These are phyloP conservation scores for Jatropha curcas DNA, from an alignment of 345 rosid genomes.

Conservation along the genomic window DNA sequence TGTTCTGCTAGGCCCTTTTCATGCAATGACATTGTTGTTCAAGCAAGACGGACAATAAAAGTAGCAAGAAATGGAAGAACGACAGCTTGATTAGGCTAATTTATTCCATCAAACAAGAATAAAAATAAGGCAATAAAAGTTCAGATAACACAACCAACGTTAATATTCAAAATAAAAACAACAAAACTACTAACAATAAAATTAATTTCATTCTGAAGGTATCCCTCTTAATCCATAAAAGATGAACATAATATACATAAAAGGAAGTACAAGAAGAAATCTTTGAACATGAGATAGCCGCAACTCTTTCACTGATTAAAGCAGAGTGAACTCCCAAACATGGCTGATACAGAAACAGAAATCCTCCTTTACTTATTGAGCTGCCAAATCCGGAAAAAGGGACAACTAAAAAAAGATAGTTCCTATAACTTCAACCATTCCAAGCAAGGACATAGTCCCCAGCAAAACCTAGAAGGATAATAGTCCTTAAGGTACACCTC, in stretches of 20 bases:
- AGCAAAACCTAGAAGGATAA: slow-evolving; percentile 83
- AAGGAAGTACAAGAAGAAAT: background rate
- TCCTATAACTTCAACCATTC: slow-evolving; percentile 76
- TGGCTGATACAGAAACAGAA: background rate
- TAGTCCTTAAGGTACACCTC: slow-evolving; percentile 92
- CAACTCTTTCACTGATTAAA: background rate
- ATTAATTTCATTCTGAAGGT: background rate
- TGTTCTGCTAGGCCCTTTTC: too few species aligned
- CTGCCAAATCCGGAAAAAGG: background rate
- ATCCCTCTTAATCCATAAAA: background rate
- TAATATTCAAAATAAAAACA: too few species aligned
- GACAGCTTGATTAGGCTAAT: too few species aligned
- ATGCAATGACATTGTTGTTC: too few species aligned
- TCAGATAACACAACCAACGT: too few species aligned
- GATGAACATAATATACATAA: too few species aligned
- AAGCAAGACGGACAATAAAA: too few species aligned
- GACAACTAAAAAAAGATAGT: background rate
- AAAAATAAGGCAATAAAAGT: too few species aligned
- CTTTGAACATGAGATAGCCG: background rate
- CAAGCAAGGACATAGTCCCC: slow-evolving; percentile 94
- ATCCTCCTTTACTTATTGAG: background rate
- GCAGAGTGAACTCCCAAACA: background rate
- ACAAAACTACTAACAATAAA: background rate
- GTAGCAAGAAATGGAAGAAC: too few species aligned
- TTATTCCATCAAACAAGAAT: too few species aligned